Evolutionary conservation across 768 basidiomycete genomes (phyloP).

Genomic region (Rhodotorula toruloides): DNA sequence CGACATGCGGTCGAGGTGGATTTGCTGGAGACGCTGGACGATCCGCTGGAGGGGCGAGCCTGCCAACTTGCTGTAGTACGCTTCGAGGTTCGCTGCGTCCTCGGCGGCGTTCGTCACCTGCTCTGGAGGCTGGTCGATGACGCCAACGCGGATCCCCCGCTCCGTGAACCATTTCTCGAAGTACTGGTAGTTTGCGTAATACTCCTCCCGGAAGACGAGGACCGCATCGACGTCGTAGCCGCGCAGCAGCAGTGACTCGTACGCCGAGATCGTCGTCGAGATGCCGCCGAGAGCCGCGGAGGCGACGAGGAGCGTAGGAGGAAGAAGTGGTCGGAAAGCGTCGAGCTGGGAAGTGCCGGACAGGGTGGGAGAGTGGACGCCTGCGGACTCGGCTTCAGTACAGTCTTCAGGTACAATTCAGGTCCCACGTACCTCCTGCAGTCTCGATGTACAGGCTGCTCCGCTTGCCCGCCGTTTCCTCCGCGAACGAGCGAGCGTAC

Average conservation of each 20-base stretch:
- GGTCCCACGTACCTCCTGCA: slow-evolving; percentile 72
- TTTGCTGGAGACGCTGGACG: slow-evolving; percentile 58
- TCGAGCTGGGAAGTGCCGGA: slow-evolving; percentile 79
- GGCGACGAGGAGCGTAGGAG: slow-evolving; percentile 81
- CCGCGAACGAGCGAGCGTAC: slow-evolving; percentile 59
- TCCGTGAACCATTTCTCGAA: slow-evolving; percentile 72
- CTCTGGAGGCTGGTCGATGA: slow-evolving; percentile 46
- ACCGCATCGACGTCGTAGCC: slow-evolving; percentile 84
- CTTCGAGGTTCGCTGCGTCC: slow-evolving; percentile 57
- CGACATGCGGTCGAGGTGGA: slow-evolving; percentile 62
- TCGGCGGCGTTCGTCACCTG: slow-evolving; percentile 40
- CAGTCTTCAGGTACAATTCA: not conserved
- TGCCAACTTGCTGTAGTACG: slow-evolving; percentile 62
- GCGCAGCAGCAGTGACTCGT: slow-evolving; percentile 81
- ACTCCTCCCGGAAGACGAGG: slow-evolving; percentile 73
- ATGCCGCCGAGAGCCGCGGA: slow-evolving; percentile 90
- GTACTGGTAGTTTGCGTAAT: slow-evolving; percentile 84
- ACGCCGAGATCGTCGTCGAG: slow-evolving; percentile 83
- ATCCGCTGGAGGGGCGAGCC: slow-evolving; percentile 50
- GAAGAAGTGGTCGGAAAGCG: slow-evolving; percentile 74
- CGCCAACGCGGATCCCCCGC: slow-evolving; percentile 51
- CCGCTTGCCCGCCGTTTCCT: slow-evolving; percentile 13
- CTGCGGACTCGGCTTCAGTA: slow-evolving; percentile 50
- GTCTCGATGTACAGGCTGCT: slow-evolving; percentile 79
- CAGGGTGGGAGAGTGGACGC: slow-evolving; percentile 83